phyloP scores from a whole-genome alignment of 108 stramenopile genomes.

The Nitzschia putrida region DNA sequence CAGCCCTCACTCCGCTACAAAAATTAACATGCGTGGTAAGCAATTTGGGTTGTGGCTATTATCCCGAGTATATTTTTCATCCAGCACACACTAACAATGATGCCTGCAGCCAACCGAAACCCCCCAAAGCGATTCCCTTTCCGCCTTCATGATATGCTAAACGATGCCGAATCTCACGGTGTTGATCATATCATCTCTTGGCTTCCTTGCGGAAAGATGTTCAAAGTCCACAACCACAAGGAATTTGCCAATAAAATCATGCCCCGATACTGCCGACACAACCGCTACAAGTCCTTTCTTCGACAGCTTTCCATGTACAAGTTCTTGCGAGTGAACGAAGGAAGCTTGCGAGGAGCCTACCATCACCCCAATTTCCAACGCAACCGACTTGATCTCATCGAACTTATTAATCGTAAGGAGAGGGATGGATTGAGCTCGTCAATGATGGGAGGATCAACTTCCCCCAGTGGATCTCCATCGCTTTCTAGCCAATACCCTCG shows the following conservation, averaged over 20 bases:
- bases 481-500: not conserved
- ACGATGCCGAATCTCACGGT: conserved; percentile 12
- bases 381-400: conserved; percentile 13
- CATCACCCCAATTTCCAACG: conserved; percentile 21
- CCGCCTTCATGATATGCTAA: conserved; percentile 21
- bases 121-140: conserved; percentile 19
- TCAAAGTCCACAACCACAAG: conserved; percentile 59
- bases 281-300: conserved; percentile 78
- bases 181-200: conserved; percentile 24
- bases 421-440: not conserved
- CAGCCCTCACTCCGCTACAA: too few relatives aligned
- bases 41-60: too few relatives aligned
- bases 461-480: not conserved
- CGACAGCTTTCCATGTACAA: conserved; percentile 54
- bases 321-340: conserved; percentile 6
- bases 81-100: too few relatives aligned
- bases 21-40: too few relatives aligned
- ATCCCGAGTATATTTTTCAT: too few relatives aligned
- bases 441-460: not conserved
- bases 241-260: conserved; percentile 61
- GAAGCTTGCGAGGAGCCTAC: conserved; percentile 14
- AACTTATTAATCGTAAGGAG: conserved; percentile 11
- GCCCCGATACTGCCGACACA: conserved; percentile 84
- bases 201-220: conserved; percentile 51
- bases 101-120: not conserved